Evolutionary conservation across 2,329 filamentous ascomycete genomes (phyloP), one percentile per base, ranked within the genome.

Genomic region (Botrytis byssoidea): DNA sequence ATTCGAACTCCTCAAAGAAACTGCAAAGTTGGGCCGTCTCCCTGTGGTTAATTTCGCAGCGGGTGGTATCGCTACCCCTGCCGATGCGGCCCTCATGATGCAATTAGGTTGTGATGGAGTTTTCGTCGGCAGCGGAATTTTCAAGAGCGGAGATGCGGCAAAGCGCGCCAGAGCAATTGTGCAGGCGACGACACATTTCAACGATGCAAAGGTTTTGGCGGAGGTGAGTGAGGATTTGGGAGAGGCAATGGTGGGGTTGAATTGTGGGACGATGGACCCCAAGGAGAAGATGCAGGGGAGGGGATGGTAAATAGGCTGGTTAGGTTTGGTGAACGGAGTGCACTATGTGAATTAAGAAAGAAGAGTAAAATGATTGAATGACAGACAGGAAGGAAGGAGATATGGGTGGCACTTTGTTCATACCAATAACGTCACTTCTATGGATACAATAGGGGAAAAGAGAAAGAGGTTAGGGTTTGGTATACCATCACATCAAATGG

Each of bases 231-330:
- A 91, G 81, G 94, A 95, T 73, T 85, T 98, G 42, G 96, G 96
- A n/a, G 95, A 97, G 88, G 94, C 96, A 55, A 99, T 98, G 94
- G 95, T 98, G 18, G 96, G 96, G 40, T 94, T 98, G 81, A 98
- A 95, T 84, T 93, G 93, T 77, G 89, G 89, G 75, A 89, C 87
- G 78, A 92, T 98, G 91, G 86, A 87, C 75, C 89, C 93, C 71
- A 87, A 88, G 74, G 92, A 97, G 83, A 97, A 93, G 88, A 85
- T 98, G 83, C 92, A 95, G 44, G 91, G 90, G 75, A 87, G 95
- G 74, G 95, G 95, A 16, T 97, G 94, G 93, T 98, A 89, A 42
- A 40, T 35, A 14, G 46, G 35, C n/a, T 29, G 20, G 42, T 55
- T n/a, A 7, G 25, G n/a, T 29, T 16, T 16, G 25, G 14, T 57